Percentiles rank a stretch among this genome's conserved stretches.
phyloP scores from a whole-genome alignment of 441 rosid genomes.

The Gossypium davidsonii region DNA sequence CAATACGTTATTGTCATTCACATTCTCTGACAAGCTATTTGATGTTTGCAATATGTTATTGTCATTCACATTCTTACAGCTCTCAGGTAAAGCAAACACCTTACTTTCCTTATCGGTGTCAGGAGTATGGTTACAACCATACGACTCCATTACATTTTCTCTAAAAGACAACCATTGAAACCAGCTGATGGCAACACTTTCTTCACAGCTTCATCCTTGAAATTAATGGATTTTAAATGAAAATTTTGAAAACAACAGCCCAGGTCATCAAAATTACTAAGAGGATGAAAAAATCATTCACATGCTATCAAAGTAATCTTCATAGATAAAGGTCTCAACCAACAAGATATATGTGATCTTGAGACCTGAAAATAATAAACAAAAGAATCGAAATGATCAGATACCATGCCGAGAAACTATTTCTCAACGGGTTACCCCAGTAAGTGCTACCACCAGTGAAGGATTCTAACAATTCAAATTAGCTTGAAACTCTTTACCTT shows the following conservation, averaged over 20 bases:
- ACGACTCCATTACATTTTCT: constrained; percentile 19
- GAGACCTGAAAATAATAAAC: not conserved
- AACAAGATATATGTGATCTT: not conserved
- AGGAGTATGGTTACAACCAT: constrained; percentile 26
- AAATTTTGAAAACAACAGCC: constrained; percentile 16
- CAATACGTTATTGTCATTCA: constrained; percentile 15
- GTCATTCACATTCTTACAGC: constrained; percentile 20
- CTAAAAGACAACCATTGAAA: constrained; percentile 25
- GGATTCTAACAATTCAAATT: not conserved
- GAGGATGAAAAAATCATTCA: not conserved
- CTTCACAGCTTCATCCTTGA: constrained; percentile 21
- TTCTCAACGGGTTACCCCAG: not conserved
- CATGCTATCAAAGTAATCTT: constrained; percentile 8
- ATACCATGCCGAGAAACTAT: not conserved
- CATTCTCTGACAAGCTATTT: constrained; percentile 12
- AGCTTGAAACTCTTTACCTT: not conserved
- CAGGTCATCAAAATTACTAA: not conserved
- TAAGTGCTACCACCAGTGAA: not conserved
- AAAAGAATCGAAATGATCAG: not conserved
- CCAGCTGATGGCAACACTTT: constrained; percentile 30
- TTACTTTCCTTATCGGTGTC: constrained; percentile 24
- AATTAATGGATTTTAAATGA: constrained; percentile 18
- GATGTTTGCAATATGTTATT: constrained; percentile 15
- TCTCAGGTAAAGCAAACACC: constrained; percentile 18
- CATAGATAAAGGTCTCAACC: constrained; percentile 8